A percentile compares a stretch with the other conserved stretches of the same genome.
phyloP scores from a whole-genome alignment of 1,284 basidiomycete species.

The Sanghuangporus baumii region DNA sequence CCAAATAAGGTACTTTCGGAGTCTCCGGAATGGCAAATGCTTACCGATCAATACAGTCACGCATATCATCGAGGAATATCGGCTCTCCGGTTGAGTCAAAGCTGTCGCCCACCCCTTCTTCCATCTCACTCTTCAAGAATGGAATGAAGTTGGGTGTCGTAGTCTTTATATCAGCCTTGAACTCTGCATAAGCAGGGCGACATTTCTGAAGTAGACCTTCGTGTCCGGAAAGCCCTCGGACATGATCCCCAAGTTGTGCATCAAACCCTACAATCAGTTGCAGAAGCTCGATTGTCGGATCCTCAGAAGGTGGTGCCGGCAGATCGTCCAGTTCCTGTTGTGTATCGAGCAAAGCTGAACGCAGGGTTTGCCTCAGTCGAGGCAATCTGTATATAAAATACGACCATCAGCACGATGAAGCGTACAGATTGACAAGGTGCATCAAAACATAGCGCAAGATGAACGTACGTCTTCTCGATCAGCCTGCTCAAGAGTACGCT shows the following conservation, averaged over 20 bases:
- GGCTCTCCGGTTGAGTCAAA: neutral
- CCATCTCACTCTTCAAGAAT: neutral
- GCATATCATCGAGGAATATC: conserved; percentile 29
- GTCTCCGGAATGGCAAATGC: conserved; percentile 3
- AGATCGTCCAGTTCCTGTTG: conserved; percentile 22
- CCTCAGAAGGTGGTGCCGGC: conserved; percentile 21
- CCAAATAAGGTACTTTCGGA: neutral
- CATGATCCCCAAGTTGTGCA: neutral
- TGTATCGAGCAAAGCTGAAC: conserved; percentile 15
- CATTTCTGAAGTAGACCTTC: neutral
- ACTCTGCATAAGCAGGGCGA: neutral
- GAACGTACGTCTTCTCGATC: conserved; percentile 28
- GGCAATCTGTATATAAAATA: conserved; percentile 24
- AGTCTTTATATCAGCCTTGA: neutral
- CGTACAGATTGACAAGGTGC: neutral
- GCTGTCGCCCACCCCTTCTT: conserved; percentile 5
- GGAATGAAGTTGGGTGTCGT: conserved; percentile 1
- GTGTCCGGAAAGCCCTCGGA: neutral
- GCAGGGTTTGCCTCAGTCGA: conserved; percentile 22
- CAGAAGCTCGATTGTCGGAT: conserved; percentile 12
- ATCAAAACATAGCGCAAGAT: neutral
- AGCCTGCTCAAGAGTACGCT: conserved; percentile 30
- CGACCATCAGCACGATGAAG: neutral
- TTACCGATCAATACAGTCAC: conserved; percentile 29
- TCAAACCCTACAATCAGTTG: neutral